Evolutionary conservation across 805 yeast species (phyloP).

Genomic region (Saturnispora sanitii): DNA sequence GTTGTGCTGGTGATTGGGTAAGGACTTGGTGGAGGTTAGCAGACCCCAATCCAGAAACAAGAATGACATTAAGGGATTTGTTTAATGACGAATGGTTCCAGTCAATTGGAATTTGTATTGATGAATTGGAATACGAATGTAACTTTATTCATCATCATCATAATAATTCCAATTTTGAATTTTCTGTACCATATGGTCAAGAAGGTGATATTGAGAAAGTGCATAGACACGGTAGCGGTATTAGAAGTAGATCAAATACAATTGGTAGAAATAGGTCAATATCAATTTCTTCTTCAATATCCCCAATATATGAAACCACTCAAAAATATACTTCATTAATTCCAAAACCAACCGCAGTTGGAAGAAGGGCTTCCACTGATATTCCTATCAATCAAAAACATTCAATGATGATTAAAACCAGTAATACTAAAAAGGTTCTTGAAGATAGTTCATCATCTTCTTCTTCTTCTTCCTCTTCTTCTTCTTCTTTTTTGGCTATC

Average conservation of each 20-base stretch:
- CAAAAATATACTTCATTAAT: conserved; percentile 4
- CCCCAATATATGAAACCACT: neutral
- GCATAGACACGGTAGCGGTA: conserved; percentile 5
- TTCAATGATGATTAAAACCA: neutral
- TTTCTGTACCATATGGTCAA: conserved; percentile 5
- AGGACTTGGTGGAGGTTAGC: conserved; percentile 53
- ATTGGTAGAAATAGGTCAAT: neutral
- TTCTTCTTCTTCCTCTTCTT: neutral
- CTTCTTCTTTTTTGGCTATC: neutral
- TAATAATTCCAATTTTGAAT: neutral
- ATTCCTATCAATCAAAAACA: neutral
- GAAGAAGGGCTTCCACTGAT: too few relatives aligned
- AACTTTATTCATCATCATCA: conserved; percentile 17
- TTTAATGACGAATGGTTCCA: conserved; percentile 59
- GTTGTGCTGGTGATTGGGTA: conserved; percentile 13
- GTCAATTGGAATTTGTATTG: conserved; percentile 47
- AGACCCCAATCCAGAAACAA: conserved; percentile 46
- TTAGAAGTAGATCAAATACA: conserved; percentile 4
- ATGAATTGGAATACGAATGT: conserved; percentile 30
- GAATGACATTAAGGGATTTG: conserved; percentile 46
- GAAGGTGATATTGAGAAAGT: conserved; percentile 1
- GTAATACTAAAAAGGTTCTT: too few relatives aligned
- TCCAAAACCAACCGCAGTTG: neutral
- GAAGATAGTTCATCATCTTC: neutral
- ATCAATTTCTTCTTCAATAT: neutral